These are phyloP conservation scores for Cutaneotrichosporon arboriforme DNA, from an alignment of 1,284 basidiomycete species.

Conservation along the genomic window DNA sequence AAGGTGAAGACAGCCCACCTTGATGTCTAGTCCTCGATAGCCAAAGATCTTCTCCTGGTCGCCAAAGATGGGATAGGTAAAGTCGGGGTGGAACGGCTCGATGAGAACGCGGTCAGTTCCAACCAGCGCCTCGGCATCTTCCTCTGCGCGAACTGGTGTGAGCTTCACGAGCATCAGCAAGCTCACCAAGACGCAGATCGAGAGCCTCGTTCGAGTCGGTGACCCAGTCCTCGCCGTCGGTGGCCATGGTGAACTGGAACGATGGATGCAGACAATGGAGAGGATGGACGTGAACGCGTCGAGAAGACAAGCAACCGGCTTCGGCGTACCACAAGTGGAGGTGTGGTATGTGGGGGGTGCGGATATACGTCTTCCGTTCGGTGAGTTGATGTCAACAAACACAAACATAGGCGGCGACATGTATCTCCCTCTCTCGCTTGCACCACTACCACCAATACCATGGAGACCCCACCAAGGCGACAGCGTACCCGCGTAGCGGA, in stretches of 20 bases:
- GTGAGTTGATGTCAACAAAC: conserved; percentile 2
- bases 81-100: conserved; percentile 65
- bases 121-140: conserved; percentile 59
- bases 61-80: conserved; percentile 93
- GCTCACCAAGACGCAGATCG: conserved; percentile 63
- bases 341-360: neutral
- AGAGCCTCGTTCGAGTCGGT: conserved; percentile 69
- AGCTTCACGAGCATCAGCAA: neutral
- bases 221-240: conserved; percentile 33
- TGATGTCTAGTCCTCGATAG: conserved; percentile 72
- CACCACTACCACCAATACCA: neutral
- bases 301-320: too few species aligned
- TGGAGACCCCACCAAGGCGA: neutral
- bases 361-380: neutral
- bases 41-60: conserved; percentile 96
- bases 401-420: neutral
- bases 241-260: neutral
- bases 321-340: neutral
- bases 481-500: neutral
- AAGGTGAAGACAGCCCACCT: conserved; percentile 55
- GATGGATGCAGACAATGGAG: neutral
- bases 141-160: conserved; percentile 52
- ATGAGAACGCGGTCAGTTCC: conserved; percentile 57
- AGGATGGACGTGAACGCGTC: neutral
- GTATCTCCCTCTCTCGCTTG: neutral